phyloP scores from a whole-genome alignment of 352 stramenopile species.

The Plasmopara halstedii region DNA sequence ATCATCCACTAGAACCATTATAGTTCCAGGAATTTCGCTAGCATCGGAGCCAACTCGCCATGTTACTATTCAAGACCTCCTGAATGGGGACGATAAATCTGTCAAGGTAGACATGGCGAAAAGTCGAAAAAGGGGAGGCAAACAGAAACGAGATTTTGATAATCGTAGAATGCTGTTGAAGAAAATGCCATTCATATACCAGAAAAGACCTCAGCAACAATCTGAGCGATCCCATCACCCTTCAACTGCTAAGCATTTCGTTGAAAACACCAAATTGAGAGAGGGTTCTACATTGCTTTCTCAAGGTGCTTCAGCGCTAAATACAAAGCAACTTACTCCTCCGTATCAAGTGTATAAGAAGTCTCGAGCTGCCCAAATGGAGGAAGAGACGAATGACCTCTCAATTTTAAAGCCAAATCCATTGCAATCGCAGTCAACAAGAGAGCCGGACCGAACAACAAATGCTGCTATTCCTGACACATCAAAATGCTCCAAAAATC shows the following conservation, averaged over 20 bases:
- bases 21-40: conserved; percentile 26
- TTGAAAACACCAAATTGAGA: not conserved
- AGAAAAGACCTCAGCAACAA: conserved; percentile 8
- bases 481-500: not conserved
- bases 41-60: conserved; percentile 3
- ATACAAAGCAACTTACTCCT: conserved; percentile 2
- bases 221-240: conserved; percentile 4
- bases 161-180: conserved; percentile 15
- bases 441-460: not conserved
- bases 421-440: not conserved
- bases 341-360: conserved; percentile 5
- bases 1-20: conserved; percentile 10
- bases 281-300: conserved; percentile 3
- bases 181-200: conserved; percentile 11
- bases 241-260: not conserved
- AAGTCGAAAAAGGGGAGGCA: conserved; percentile 8
- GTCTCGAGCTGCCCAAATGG: not conserved
- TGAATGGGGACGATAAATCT: conserved; percentile 19
- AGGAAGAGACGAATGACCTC: not conserved
- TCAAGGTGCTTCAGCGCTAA: not conserved
- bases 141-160: conserved; percentile 6
- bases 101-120: conserved; percentile 2
- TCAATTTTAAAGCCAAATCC: not conserved
- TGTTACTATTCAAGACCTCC: conserved; percentile 24
- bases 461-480: not conserved